Conservation (phyloP, 192 early-diverging fungal species). For the Coemansia sp. region DNA sequence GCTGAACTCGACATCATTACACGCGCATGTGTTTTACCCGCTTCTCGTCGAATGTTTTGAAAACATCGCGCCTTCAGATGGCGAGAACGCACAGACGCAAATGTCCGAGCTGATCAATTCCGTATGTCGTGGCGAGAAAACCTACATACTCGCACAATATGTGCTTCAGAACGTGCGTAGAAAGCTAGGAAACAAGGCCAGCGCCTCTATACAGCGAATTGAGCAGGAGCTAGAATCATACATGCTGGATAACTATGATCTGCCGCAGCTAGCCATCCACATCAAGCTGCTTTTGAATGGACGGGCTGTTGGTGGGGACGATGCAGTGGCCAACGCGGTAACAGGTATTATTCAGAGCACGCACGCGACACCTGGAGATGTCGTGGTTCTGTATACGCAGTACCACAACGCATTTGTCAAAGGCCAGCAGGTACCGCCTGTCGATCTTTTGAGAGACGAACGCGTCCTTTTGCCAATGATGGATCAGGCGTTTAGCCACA, state of each 20-base stretch:
- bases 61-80: conserved; percentile 59
- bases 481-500: conserved; percentile 42
- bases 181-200: conserved; percentile 22
- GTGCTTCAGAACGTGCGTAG: conserved; percentile 25
- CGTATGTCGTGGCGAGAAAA: conserved; percentile 42
- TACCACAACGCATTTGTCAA: conserved; percentile 26
- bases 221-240: conserved; percentile 43
- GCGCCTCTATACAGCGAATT: conserved; percentile 25
- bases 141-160: conserved; percentile 45
- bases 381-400: conserved; percentile 32
- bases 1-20: conserved; percentile 64
- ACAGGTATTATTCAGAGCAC: conserved; percentile 39
- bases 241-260: conserved; percentile 40
- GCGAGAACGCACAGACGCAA: conserved; percentile 56
- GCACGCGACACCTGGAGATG: conserved; percentile 45
- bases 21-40: conserved; percentile 64
- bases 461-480: conserved; percentile 39
- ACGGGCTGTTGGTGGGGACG: conserved; percentile 28
- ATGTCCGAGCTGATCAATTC: conserved; percentile 57
- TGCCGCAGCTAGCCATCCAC: conserved; percentile 41
- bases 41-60: conserved; percentile 64
- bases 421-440: conserved; percentile 4
- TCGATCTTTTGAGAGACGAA: conserved; percentile 27
- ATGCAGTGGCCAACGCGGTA: conserved; percentile 34
- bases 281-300: conserved; percentile 40